Conservation (phyloP, 2,329 filamentous ascomycete species). For the Didymella exigua region DNA sequence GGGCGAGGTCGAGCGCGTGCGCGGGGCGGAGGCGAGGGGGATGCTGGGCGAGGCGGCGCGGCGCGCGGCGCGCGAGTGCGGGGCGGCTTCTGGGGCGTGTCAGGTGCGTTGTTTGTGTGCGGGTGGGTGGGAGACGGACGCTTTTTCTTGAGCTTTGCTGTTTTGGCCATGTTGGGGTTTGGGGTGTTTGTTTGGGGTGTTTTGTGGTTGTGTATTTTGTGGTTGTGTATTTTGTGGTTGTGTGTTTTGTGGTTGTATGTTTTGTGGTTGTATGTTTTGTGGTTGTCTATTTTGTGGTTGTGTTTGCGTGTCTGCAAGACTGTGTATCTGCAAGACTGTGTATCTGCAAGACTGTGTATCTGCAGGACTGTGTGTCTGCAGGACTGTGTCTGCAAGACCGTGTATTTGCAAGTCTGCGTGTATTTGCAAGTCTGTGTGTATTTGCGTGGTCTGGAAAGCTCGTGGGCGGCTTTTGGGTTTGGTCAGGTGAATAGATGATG, state of each 20-base stretch:
- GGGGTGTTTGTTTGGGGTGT: not conserved
- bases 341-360: too few relatives aligned
- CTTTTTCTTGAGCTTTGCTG: slow-evolving; percentile 54
- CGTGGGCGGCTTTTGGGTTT: too few relatives aligned
- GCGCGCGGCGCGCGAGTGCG: slow-evolving; percentile 76
- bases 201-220: not conserved
- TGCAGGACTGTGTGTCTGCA: too few relatives aligned
- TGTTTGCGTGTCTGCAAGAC: too few relatives aligned
- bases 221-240: not conserved
- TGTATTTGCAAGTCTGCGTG: too few relatives aligned
- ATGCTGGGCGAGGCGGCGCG: slow-evolving; percentile 73
- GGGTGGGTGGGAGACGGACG: slow-evolving; percentile 30
- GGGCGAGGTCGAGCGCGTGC: not conserved
- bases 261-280: too few relatives aligned
- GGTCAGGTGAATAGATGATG: too few relatives aligned
- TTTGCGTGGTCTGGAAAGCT: too few relatives aligned
- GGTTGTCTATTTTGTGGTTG: too few relatives aligned
- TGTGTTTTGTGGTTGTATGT: not conserved
- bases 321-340: too few relatives aligned
- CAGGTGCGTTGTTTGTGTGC: slow-evolving; percentile 9
- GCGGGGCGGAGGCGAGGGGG: slow-evolving; percentile 52
- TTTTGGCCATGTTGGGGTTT: slow-evolving; percentile 49
- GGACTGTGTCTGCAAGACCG: too few relatives aligned
- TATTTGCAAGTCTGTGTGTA: too few relatives aligned
- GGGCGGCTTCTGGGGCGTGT: slow-evolving; percentile 60